These are phyloP conservation scores for Leishmania tarentolae DNA, from an alignment of 208 protist genomes.

Conservation along the genomic window DNA sequence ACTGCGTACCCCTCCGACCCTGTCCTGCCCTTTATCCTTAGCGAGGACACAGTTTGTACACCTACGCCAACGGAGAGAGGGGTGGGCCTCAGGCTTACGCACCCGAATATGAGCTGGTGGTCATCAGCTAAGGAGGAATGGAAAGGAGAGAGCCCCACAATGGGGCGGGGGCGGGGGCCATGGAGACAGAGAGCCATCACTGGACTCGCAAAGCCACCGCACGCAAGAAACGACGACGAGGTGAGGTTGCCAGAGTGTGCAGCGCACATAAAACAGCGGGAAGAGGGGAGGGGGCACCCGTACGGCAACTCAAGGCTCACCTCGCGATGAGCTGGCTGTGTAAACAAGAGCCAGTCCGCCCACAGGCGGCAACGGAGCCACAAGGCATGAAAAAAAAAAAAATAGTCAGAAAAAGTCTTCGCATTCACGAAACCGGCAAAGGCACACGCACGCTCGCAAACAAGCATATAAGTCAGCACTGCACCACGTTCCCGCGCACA, in stretches of 20 bases:
- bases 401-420: background rate
- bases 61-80: background rate
- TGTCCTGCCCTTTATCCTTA: background rate
- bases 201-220: too few relatives aligned
- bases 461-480: background rate
- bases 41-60: background rate
- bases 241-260: background rate
- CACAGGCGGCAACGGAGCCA: background rate
- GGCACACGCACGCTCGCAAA: background rate
- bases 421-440: background rate
- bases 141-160: background rate
- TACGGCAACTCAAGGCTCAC: background rate
- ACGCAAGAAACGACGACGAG: background rate
- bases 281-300: background rate
- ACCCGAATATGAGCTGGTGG: background rate
- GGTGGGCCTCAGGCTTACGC: background rate
- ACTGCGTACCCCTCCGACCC: background rate
- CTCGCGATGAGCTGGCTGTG: too few relatives aligned
- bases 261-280: background rate
- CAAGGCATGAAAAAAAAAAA: background rate
- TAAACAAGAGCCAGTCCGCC: background rate
- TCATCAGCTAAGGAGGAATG: background rate
- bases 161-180: too few relatives aligned
- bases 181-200: background rate
- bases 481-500: background rate